Evolutionary conservation across 176 grass and related monocot genomes (phyloP), one percentile per base, ranked within the genome.

Genomic region (Aegilops sharonensis): DNA sequence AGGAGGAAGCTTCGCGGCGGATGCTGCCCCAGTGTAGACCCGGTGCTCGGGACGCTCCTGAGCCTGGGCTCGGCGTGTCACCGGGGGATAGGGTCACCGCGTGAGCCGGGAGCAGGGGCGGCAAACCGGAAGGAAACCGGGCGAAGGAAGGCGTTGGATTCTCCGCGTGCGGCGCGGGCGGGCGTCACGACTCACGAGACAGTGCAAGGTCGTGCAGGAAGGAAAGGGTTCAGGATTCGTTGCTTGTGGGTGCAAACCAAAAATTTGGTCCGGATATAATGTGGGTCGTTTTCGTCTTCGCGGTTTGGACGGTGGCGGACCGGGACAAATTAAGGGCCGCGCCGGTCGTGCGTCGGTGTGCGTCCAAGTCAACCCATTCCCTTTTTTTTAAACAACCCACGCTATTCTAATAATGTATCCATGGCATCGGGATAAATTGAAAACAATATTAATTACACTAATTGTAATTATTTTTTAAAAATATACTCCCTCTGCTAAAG

Each of bases 1-100:
- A 57, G 65, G 66, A 79, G 81, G 87, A 88, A 78, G 80, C 80
- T 88, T 88, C 80, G 18, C 3, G 35, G 14, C 3, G 1, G 27
- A 4, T 27, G 12, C n/a, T 24, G 8, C 39, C 9, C 39, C 2
- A 0, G 40, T 3, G 40, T 84, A 0, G 65, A 79, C 24, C 14
- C 39, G 66, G 14, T 24, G 21, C 57, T 65, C 1, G 64, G 42
- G 50, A 48, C 73, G 9, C 18, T 0, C 14, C 8, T 0, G 13
- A 14, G 8, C 6, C 20, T 0, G 8, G n/a, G 65, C 6, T 11
- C n/a, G 11, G 6, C 0, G 2, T 84, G 66, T 89, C 81, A 39
- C 29, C 3, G 12, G 13, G 35, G 0, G 6, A 3, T 37, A 18
- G 54, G 54, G 54, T 3, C 54, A 1, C 1, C 5, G 2, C 20